A percentile compares a stretch with the other conserved stretches of the same genome.
phyloP scores from a whole-genome alignment of 208 protist species.

The Wallacemonas sp. region DNA sequence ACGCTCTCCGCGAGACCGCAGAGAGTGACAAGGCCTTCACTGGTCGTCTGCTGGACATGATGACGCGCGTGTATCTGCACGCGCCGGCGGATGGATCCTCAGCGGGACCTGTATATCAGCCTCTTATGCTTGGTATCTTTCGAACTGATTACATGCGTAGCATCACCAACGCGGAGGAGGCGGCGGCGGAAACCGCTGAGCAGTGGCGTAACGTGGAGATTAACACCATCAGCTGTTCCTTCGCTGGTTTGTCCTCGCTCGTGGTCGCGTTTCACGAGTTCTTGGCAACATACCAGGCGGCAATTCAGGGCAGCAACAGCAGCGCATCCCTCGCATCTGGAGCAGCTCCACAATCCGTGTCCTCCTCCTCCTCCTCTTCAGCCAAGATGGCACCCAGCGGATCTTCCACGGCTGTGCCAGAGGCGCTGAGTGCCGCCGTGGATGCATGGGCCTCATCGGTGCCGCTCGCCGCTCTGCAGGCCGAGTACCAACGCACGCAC shows the following conservation, averaged over 20 bases:
- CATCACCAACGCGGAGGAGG: slow-evolving; percentile 13
- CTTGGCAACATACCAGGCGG: slow-evolving; percentile 32
- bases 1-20: slow-evolving; percentile 58
- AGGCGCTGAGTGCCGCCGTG: slow-evolving; percentile 43
- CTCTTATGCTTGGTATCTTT: slow-evolving; percentile 91
- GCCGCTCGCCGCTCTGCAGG: slow-evolving; percentile 21
- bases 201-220: slow-evolving; percentile 95
- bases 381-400: slow-evolving; percentile 30
- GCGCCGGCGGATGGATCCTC: slow-evolving; percentile 21
- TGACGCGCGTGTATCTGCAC: slow-evolving; percentile 71
- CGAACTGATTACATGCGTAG: slow-evolving; percentile 94
- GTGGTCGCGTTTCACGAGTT: slow-evolving; percentile 88
- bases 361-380: not conserved
- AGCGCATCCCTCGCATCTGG: not conserved
- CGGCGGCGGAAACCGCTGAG: slow-evolving; percentile 21
- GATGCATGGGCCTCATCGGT: slow-evolving; percentile 30
- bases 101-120: slow-evolving; percentile 49
- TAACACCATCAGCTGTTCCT: slow-evolving; percentile 96
- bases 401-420: slow-evolving; percentile 41
- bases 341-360: not conserved
- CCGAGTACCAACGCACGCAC: not conserved
- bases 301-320: slow-evolving; percentile 13
- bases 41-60: slow-evolving; percentile 78
- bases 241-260: slow-evolving; percentile 82
- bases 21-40: slow-evolving; percentile 83